Conservation (phyloP, 108 stramenopile species). For the Skeletonema costatum region DNA sequence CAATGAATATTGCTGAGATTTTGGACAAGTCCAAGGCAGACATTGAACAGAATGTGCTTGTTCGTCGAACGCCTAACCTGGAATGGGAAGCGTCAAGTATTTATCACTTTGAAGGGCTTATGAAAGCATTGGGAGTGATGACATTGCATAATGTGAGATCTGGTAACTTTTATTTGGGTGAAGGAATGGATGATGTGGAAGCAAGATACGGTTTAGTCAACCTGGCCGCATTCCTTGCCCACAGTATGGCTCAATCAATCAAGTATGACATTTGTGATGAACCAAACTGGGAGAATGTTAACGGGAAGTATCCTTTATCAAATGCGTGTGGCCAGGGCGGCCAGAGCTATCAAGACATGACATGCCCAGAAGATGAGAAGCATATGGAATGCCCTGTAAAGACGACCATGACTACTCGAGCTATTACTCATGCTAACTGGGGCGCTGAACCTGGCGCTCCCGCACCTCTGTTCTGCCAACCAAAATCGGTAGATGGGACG, state of each 20-base stretch:
- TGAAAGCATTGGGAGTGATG: neutral
- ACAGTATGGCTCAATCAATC: conserved; percentile 63
- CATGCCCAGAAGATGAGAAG: conserved; percentile 39
- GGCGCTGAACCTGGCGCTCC: conserved; percentile 50
- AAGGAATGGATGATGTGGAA: neutral
- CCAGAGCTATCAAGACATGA: conserved; percentile 46
- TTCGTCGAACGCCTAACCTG: neutral
- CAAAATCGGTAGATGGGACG: conserved; percentile 10
- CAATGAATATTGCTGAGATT: neutral
- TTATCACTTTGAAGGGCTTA: conserved; percentile 2
- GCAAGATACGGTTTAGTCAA: conserved; percentile 10
- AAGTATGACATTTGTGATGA: conserved; percentile 60
- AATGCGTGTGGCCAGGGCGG: conserved; percentile 55
- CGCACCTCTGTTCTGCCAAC: conserved; percentile 40
- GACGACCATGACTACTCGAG: conserved; percentile 32
- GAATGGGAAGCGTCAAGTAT: conserved; percentile 11
- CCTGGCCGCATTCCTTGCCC: conserved; percentile 44
- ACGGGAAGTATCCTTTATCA: conserved; percentile 43
- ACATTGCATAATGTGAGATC: neutral
- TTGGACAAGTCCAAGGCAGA: neutral
- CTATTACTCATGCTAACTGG: conserved; percentile 49
- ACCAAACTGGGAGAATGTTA: conserved; percentile 42
- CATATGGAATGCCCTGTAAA: conserved; percentile 52
- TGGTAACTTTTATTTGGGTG: neutral
- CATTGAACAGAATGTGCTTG: conserved; percentile 13